These are phyloP conservation scores for Monosporascus sp. DNA, from an alignment of 2,329 filamentous ascomycete species.

Conservation along the genomic window DNA sequence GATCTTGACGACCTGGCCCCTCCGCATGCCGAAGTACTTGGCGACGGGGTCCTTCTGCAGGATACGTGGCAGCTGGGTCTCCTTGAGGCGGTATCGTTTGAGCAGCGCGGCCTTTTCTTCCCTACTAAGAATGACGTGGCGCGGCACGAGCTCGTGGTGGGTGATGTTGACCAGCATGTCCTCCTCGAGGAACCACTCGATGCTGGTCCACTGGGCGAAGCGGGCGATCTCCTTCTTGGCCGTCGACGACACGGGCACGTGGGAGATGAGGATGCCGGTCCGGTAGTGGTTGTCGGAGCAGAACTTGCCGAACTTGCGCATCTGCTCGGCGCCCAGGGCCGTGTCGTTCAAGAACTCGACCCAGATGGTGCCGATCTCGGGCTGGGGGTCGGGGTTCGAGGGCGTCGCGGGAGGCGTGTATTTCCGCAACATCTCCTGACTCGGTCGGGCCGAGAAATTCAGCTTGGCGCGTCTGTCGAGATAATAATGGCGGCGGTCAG, in stretches of 20 bases:
- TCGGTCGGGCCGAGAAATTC: slow-evolving; percentile 83
- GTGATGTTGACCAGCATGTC: slow-evolving; percentile 98
- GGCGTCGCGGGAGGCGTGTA: slow-evolving; percentile 70
- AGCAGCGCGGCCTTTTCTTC: slow-evolving; percentile 86
- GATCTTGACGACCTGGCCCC: slow-evolving; percentile 97
- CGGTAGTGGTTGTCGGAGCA: slow-evolving; percentile 76
- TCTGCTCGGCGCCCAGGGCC: slow-evolving; percentile 83
- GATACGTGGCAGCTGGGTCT: slow-evolving; percentile 92
- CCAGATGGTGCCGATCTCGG: slow-evolving; percentile 83
- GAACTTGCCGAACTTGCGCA: slow-evolving; percentile 82
- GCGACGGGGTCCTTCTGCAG: slow-evolving; percentile 89
- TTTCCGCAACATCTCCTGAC: slow-evolving; percentile 76
- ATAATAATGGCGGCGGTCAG: not conserved
- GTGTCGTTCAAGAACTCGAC: slow-evolving; percentile 82
- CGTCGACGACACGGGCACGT: slow-evolving; percentile 75
- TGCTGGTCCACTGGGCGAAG: slow-evolving; percentile 69
- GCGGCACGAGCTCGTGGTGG: slow-evolving; percentile 92
- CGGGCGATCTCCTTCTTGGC: slow-evolving; percentile 82
- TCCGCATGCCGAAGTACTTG: slow-evolving; percentile 81
- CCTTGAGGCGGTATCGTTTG: slow-evolving; percentile 89
- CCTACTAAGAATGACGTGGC: slow-evolving; percentile 81
- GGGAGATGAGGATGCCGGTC: slow-evolving; percentile 86
- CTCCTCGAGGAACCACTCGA: slow-evolving; percentile 94
- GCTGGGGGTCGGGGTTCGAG: slow-evolving; percentile 62
- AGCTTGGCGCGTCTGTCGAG: slow-evolving; percentile 69